Percentiles rank a stretch among this genome's conserved stretches.
phyloP scores from a whole-genome alignment of 257 asterid species.

The Prunella vulgaris region DNA sequence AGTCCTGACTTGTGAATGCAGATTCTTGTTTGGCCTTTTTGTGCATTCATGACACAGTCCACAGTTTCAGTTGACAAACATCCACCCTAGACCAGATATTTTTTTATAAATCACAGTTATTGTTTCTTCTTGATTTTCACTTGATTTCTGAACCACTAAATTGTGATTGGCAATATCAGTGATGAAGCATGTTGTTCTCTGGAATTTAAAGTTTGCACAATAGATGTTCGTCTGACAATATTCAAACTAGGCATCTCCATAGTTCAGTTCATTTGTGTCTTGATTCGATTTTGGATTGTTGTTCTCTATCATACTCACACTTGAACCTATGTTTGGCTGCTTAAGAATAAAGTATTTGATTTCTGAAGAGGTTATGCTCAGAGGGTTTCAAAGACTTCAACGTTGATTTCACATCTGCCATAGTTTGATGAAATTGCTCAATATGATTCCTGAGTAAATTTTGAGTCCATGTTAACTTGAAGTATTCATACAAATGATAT shows the following conservation, averaged over 20 bases:
- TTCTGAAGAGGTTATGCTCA: neutral
- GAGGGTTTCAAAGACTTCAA: neutral
- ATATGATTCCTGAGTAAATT: neutral
- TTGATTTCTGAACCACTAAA: neutral
- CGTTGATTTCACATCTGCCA: neutral
- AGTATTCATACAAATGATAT: neutral
- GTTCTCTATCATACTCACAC: neutral
- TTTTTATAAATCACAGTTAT: too few relatives aligned
- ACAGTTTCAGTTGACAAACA: too few relatives aligned
- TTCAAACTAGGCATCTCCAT: neutral
- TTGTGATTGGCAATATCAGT: neutral
- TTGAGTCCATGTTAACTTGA: neutral
- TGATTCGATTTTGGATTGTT: neutral
- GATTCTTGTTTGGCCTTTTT: too few relatives aligned
- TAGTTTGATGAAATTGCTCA: neutral
- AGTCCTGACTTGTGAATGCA: conserved; percentile 6
- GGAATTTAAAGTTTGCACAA: neutral
- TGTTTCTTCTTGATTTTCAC: neutral
- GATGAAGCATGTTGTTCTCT: neutral
- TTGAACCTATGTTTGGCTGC: neutral
- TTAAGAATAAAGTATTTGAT: neutral
- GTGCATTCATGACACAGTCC: too few relatives aligned
- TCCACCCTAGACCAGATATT: too few relatives aligned
- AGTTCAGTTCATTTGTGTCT: neutral
- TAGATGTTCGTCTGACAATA: neutral